Conservation (phyloP, 2,329 filamentous ascomycete genomes). For the Bipolaris oryzae region DNA sequence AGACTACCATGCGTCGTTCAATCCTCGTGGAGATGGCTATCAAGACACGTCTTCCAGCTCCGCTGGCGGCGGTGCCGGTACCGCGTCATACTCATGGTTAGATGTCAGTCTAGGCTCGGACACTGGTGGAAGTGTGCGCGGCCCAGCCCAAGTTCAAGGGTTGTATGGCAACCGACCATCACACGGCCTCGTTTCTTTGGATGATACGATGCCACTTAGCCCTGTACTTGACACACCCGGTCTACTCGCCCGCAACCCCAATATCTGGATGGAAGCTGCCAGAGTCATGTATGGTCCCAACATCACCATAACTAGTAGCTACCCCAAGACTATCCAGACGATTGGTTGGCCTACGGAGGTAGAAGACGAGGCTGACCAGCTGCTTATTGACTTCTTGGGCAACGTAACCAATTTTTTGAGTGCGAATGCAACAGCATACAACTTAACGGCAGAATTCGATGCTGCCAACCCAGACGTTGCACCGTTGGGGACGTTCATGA, state of each 20-base stretch:
- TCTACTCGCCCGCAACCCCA: constrained; percentile 54
- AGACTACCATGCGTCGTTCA: constrained; percentile 53
- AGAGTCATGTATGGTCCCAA: constrained; percentile 55
- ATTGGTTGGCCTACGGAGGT: constrained; percentile 50
- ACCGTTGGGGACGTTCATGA: constrained; percentile 48
- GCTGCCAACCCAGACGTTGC: constrained; percentile 40
- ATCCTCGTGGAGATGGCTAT: constrained; percentile 54
- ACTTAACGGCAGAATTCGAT: constrained; percentile 47
- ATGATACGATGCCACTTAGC: constrained; percentile 57
- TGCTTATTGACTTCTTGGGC: constrained; percentile 52
- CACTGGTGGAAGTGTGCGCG: constrained; percentile 58
- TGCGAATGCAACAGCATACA: constrained; percentile 46
- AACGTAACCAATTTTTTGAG: constrained; percentile 53
- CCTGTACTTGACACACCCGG: constrained; percentile 57
- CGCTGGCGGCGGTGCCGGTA: constrained; percentile 53
- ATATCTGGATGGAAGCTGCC: constrained; percentile 52
- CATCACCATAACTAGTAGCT: constrained; percentile 50
- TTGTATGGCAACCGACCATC: constrained; percentile 59
- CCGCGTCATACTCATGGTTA: constrained; percentile 56
- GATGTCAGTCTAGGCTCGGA: constrained; percentile 59
- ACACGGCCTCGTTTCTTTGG: constrained; percentile 54
- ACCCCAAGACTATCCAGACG: constrained; percentile 52
- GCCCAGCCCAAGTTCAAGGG: constrained; percentile 56
- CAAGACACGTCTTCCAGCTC: constrained; percentile 57
- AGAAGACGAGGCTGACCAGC: constrained; percentile 42